Evolutionary conservation across 768 basidiomycete genomes (phyloP).

Genomic region (Boletus tylopilopsis): DNA sequence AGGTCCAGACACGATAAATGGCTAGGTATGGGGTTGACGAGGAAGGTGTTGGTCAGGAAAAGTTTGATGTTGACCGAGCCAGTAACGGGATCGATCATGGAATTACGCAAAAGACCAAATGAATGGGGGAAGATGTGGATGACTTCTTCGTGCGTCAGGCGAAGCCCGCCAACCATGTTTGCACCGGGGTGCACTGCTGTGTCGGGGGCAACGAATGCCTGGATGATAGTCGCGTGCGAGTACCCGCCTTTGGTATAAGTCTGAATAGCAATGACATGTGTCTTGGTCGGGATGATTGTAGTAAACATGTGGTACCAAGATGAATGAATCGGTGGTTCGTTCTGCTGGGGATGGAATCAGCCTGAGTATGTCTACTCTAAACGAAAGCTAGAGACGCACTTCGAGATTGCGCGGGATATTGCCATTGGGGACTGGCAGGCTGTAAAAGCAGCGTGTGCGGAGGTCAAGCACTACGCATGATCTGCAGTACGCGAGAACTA

Average conservation of each 20-base stretch:
- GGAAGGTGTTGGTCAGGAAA: neutral
- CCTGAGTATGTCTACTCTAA: neutral
- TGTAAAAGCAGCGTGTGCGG: neutral
- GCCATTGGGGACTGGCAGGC: neutral
- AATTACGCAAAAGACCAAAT: neutral
- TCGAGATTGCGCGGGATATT: neutral
- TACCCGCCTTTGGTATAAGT: no score
- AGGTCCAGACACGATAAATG: neutral
- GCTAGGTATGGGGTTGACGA: rapidly evolving
- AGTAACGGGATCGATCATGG: neutral
- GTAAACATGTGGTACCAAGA: neutral
- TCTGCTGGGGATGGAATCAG: neutral
- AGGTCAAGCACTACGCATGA: neutral
- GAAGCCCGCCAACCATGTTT: neutral
- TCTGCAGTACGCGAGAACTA: neutral
- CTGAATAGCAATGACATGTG: neutral
- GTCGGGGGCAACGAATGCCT: neutral
- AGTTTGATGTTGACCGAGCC: conserved; percentile 1
- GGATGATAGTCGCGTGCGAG: neutral
- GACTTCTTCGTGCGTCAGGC: neutral
- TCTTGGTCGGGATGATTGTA: neutral
- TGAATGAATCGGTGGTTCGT: neutral
- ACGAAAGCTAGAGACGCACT: neutral
- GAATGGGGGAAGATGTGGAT: neutral
- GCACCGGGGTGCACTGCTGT: neutral